phyloP scores from a whole-genome alignment of 441 rosid genomes.

The Metrosideros polymorpha region DNA sequence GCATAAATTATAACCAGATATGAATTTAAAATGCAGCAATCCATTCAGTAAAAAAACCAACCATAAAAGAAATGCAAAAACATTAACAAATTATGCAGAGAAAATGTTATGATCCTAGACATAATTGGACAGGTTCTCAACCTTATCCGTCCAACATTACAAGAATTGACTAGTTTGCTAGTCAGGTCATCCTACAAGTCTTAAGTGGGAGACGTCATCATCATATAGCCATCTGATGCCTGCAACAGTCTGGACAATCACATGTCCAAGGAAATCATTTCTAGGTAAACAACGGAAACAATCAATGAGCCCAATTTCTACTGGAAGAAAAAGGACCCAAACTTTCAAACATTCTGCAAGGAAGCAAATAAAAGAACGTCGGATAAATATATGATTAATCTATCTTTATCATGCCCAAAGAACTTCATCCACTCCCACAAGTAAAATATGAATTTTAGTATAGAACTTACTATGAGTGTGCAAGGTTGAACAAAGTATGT shows the following conservation, averaged over 20 bases:
- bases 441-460: background rate
- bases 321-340: background rate
- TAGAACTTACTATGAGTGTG: conserved; percentile 66
- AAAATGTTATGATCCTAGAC: background rate
- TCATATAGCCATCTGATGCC: background rate
- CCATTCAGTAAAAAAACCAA: background rate
- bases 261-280: background rate
- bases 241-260: background rate
- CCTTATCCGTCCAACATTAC: background rate
- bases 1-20: background rate
- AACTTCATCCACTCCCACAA: background rate
- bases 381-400: background rate
- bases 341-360: background rate
- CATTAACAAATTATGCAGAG: background rate
- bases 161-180: background rate
- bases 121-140: background rate
- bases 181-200: background rate
- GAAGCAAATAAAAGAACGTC: background rate
- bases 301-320: background rate
- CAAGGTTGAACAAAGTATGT: conserved; percentile 53
- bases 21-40: background rate
- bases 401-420: background rate
- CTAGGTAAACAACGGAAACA: background rate
- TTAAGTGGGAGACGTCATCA: background rate
- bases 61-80: background rate